These are phyloP conservation scores for Erodium maritimum DNA, from an alignment of 345 rosid species.

Conservation along the genomic window DNA sequence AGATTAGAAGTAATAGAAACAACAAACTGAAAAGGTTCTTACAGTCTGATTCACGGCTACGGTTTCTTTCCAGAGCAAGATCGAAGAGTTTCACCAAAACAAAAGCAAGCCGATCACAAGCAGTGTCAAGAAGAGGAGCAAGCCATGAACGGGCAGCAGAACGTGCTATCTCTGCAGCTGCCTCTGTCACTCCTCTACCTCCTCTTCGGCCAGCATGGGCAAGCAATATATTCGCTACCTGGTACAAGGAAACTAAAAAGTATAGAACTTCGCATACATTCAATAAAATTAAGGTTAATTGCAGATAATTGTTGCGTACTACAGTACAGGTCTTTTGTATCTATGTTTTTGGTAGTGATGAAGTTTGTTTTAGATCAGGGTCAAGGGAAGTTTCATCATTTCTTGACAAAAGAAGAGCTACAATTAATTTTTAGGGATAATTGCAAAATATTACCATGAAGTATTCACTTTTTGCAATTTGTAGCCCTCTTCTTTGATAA, in stretches of 20 bases:
- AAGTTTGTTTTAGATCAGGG: too few species aligned
- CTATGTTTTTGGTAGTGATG: too few species aligned
- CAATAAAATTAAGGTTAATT: too few species aligned
- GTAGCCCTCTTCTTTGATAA: too few species aligned
- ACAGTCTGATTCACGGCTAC: constrained; percentile 53
- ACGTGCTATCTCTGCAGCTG: constrained; percentile 91
- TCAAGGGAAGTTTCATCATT: too few species aligned
- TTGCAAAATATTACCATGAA: too few species aligned
- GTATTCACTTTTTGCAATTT: too few species aligned
- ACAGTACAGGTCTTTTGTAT: too few species aligned
- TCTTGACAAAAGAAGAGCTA: too few species aligned
- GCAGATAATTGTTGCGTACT: too few species aligned
- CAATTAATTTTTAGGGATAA: too few species aligned
- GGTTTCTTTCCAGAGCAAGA: constrained; percentile 75
- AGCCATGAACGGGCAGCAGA: constrained; percentile 97
- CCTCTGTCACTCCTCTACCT: constrained; percentile 81
- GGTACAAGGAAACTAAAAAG: constrained; percentile 10
- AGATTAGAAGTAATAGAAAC: not conserved
- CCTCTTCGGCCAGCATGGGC: constrained; percentile 94
- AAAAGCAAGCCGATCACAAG: constrained; percentile 85
- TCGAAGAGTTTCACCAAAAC: constrained; percentile 82
- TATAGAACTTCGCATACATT: not conserved
- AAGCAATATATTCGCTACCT: constrained; percentile 92
- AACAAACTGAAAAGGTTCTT: constrained; percentile 20
- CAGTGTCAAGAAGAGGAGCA: constrained; percentile 91